Evolutionary conservation across 1,284 basidiomycete species (phyloP), one percentile per base, ranked within the genome.

Genomic region (Agroathelia rolfsii): DNA sequence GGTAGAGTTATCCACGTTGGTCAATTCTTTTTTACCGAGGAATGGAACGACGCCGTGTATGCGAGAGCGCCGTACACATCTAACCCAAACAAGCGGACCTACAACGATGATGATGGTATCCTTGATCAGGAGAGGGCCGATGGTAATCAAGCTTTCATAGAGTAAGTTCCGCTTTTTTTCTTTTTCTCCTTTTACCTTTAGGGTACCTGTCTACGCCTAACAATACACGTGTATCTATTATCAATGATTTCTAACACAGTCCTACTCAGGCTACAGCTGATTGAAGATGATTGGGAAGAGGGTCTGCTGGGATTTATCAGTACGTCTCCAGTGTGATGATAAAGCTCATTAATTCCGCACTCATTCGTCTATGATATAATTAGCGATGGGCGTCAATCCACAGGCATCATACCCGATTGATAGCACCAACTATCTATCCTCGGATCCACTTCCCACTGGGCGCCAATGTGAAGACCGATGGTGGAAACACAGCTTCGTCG

Each of bases 1-100:
- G 63, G 64, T 7, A 54, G 59, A 13, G 58, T 72, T 1, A 51
- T 53, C 1, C 71, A 78, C 49, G 61, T 65, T n/a, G 75, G 75
- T 1, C 75, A 78, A 44, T 72, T 74, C 51, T 78, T 77, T 60
- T 75, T 78, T 39, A 70, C 74, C 20, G 75, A 78, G 40, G 62
- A 63, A 4, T 55, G 75, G 36, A 75, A 73, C 45, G 48, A 58
- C 40, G 30, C 49, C 38, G 52, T 64, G 32, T 55, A 48, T 28
- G 37, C 38, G 1, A 37, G 40, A 6, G 28, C 31, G 3, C 51
- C 50, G 6, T 57, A 58, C 40, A 44, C 30, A 9, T 31, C 38
- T 13, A 55, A 51, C 33, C 48, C 38, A 2, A 48, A 50, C 32
- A 41, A 18, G 11, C 39, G 54, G 3, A 50, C 45, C 5, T 32